Conservation (phyloP, 345 rosid species). For the Lumnitzera racemosa region DNA sequence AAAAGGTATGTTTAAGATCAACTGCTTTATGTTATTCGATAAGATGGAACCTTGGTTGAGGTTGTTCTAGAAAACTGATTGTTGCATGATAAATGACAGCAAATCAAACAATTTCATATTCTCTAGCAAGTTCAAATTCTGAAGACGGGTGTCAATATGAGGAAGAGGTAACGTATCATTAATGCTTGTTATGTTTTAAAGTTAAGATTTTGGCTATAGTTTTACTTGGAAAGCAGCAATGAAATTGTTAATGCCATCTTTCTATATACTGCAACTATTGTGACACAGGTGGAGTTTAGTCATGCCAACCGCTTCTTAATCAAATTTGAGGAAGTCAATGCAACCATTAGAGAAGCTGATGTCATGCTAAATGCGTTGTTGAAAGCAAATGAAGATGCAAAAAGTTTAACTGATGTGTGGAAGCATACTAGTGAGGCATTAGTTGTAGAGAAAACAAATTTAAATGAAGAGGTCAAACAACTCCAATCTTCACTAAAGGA, state of each 20-base stretch:
- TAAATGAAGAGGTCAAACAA: constrained; percentile 48
- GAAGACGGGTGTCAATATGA: no score
- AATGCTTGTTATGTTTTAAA: no score
- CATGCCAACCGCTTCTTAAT: constrained; percentile 39
- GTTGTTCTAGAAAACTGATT: no score
- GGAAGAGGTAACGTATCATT: no score
- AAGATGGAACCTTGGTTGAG: neutral
- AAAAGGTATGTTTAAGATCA: constrained; percentile 26
- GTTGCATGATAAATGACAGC: no score
- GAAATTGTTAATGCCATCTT: neutral
- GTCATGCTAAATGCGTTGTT: constrained; percentile 50
- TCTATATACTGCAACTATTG: constrained; percentile 11
- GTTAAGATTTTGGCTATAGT: no score
- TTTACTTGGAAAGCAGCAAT: no score
- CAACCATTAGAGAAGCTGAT: constrained; percentile 75
- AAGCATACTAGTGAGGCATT: constrained; percentile 46
- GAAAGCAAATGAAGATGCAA: constrained; percentile 57
- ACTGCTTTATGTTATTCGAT: neutral
- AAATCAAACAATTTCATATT: no score
- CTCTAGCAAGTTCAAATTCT: no score
- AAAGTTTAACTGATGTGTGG: constrained; percentile 41
- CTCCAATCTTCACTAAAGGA: constrained; percentile 40
- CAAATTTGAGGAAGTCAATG: constrained; percentile 60
- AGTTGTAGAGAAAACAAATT: constrained; percentile 36
- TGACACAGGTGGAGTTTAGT: constrained; percentile 31